Base-by-base conservation (phyloP, 495 filamentous ascomycete species). In the Annulohypoxylon moriforme region DNA sequence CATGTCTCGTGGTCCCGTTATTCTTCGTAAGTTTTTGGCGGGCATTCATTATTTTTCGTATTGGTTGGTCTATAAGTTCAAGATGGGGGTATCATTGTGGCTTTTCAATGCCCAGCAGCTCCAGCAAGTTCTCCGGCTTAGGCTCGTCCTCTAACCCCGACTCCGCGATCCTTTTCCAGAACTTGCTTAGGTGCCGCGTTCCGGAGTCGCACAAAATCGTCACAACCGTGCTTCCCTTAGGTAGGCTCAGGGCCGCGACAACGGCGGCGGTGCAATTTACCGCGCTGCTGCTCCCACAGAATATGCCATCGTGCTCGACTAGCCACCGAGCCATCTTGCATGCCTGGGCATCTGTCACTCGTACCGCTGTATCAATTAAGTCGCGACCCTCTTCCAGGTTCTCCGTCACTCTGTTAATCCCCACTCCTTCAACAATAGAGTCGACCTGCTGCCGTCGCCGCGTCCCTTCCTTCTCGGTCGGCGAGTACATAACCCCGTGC, bases 251-350 rank as follows among this genome's bases (percentile, higher is more conserved):
- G 20, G 95, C 96, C 7, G 90, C 89, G 64, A 90, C 88, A 10
- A 94, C 92, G 2, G 96, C 93, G 4, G 94, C 96, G 61, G 98
- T 92, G 75, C 94, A 98, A 76, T 99, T 99, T 14, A 98, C 95
- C 16, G 95, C 93, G 78, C 91, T 97, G 76, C 93, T 97, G 72
- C 94, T 97, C 8, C 96, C 96, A 33, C 93, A 85, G 75, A 99
- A 99, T 36, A 99, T 90, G 0, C 96, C 96, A 77, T 99, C 96
- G 73, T 94, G 92, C 84, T 98, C 94, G 2, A 97, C 96, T 34
- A 99, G 81, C 92, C 93, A 97, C 67, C 93, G 84, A 14, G 95
- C 96, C 96, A 99, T 98, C 38, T 87, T 87, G 77, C 94, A 83
- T 6, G 96, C 96, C 83, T 99, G 94, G 25, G 89, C 89, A 81